These are phyloP conservation scores for Paecilomyces fulvus DNA, from an alignment of 2,329 filamentous ascomycete species.

Conservation along the genomic window DNA sequence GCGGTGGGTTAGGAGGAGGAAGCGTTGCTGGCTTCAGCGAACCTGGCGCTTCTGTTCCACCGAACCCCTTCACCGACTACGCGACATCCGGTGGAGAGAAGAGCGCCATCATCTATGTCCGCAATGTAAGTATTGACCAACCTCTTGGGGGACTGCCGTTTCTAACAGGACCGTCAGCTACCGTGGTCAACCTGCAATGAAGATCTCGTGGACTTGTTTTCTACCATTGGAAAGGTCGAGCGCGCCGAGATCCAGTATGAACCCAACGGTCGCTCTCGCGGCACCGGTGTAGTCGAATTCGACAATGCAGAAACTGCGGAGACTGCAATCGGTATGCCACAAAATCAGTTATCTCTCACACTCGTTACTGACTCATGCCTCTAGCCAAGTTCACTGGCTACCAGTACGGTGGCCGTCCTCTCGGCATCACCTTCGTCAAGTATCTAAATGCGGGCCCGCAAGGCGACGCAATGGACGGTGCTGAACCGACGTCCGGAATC, in stretches of 20 bases:
- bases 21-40: conserved; percentile 19
- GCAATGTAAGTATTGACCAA: conserved; percentile 64
- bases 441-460: conserved; percentile 63
- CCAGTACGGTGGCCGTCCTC: conserved; percentile 88
- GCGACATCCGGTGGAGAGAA: conserved; percentile 80
- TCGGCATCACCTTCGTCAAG: conserved; percentile 89
- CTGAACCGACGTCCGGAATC: conserved; percentile 58
- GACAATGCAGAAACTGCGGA: conserved; percentile 75
- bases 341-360: neutral
- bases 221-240: conserved; percentile 94
- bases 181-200: conserved; percentile 99
- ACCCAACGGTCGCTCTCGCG: conserved; percentile 86
- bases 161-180: conserved; percentile 50
- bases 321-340: conserved; percentile 64
- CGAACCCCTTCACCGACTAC: conserved; percentile 91
- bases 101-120: conserved; percentile 81
- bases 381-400: conserved; percentile 91
- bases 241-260: conserved; percentile 99
- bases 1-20: conserved; percentile 41
- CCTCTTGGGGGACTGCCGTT: neutral
- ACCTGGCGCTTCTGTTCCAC: conserved; percentile 44
- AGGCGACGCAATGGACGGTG: conserved; percentile 72
- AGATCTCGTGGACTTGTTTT: conserved; percentile 91
- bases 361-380: conserved; percentile 16
- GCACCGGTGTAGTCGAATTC: conserved; percentile 94